These are phyloP conservation scores for Russula sp. DNA, from an alignment of 768 basidiomycete genomes.

Conservation along the genomic window DNA sequence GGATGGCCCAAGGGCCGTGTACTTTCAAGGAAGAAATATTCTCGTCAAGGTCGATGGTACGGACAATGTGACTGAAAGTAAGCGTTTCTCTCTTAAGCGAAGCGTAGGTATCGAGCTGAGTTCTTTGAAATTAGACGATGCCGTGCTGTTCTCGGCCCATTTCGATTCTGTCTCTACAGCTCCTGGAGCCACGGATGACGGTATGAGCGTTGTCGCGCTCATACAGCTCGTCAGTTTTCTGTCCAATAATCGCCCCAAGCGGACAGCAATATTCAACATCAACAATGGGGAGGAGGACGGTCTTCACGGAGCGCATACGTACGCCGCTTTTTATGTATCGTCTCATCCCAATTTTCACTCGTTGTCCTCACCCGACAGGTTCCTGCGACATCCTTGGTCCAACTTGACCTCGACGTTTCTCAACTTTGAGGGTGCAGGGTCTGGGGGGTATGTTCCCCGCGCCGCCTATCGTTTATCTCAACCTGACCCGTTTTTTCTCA, in stretches of 20 bases:
- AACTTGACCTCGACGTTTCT: slow-evolving; percentile 59
- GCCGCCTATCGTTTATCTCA: neutral
- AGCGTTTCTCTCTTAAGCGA: slow-evolving; percentile 4
- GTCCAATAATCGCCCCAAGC: slow-evolving; percentile 38
- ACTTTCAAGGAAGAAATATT: slow-evolving; percentile 64
- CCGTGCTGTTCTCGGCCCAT: slow-evolving; percentile 70
- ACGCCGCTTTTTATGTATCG: slow-evolving; percentile 22
- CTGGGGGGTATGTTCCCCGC: slow-evolving; percentile 53
- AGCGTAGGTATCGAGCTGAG: neutral
- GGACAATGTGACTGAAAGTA: slow-evolving; percentile 28
- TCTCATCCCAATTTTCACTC: neutral
- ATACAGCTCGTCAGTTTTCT: slow-evolving; percentile 52
- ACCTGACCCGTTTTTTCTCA: slow-evolving; percentile 23
- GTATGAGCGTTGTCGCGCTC: slow-evolving; percentile 62
- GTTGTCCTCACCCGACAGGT: slow-evolving; percentile 38
- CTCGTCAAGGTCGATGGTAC: slow-evolving; percentile 56
- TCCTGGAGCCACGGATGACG: slow-evolving; percentile 70
- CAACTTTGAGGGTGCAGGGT: slow-evolving; percentile 76
- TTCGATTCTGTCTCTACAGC: slow-evolving; percentile 76
- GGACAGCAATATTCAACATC: slow-evolving; percentile 73
- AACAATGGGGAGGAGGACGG: slow-evolving; percentile 84
- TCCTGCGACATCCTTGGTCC: slow-evolving; percentile 70
- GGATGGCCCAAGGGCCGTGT: slow-evolving; percentile 26
- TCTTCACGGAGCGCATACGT: slow-evolving; percentile 65
- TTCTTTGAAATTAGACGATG: slow-evolving; percentile 28